Evolutionary conservation across 2,329 filamentous ascomycete species (phyloP).

Genomic region (Whalleya microplaca): DNA sequence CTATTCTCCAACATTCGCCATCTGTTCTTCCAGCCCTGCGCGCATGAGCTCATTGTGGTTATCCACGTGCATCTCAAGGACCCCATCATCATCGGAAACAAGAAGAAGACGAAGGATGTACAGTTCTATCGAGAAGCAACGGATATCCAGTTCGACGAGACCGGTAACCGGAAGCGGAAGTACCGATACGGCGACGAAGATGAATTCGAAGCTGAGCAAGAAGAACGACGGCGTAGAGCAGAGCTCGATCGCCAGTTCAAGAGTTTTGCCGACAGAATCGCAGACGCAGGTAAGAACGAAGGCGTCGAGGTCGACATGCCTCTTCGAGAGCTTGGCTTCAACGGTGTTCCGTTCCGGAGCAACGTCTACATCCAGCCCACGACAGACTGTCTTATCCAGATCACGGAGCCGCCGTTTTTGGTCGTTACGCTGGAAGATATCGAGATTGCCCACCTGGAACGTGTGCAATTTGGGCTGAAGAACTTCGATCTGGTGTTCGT

Average conservation of each 20-base stretch:
- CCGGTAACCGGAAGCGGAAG: constrained; percentile 95
- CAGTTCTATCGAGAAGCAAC: constrained; percentile 98
- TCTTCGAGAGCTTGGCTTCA: constrained; percentile 94
- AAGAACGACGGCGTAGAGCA: constrained; percentile 88
- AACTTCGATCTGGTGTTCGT: constrained; percentile 99
- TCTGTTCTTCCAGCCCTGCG: constrained; percentile 97
- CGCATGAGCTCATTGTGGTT: constrained; percentile 94
- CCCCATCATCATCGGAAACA: constrained; percentile 95
- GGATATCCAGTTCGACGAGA: constrained; percentile 98
- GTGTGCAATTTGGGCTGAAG: constrained; percentile 95
- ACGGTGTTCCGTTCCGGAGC: constrained; percentile 92
- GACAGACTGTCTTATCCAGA: constrained; percentile 94
- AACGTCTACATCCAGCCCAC: constrained; percentile 96
- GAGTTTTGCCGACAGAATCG: constrained; percentile 94
- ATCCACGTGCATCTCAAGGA: constrained; percentile 98
- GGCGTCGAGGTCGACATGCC: constrained; percentile 94
- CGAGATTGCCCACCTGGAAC: constrained; percentile 93
- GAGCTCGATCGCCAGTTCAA: constrained; percentile 96
- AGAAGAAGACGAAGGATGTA: constrained; percentile 97
- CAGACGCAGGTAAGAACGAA: constrained; percentile 90
- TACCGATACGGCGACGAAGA: constrained; percentile 98
- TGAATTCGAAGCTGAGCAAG: constrained; percentile 97
- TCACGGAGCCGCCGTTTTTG: constrained; percentile 96
- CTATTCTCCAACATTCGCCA: constrained; percentile 99
- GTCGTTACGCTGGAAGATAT: constrained; percentile 95